Base-by-base conservation (phyloP, 1,284 basidiomycete genomes). In the Leccinum solheimii region DNA sequence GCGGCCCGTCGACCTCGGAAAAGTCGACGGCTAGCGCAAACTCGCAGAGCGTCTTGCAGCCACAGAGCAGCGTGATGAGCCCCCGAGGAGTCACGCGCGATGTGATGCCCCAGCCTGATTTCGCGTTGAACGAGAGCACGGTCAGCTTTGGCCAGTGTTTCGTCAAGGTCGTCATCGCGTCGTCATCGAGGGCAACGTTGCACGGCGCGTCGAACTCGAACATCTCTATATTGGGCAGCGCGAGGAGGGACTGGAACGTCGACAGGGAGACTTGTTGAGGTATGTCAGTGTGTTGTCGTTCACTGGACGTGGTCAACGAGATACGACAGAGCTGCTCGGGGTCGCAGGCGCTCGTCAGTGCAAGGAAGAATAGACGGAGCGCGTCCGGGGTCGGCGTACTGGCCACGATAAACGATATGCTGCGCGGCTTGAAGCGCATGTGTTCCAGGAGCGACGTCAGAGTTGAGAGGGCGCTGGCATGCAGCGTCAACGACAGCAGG, bases 171-270 rank as follows among this genome's bases (percentile, higher is more conserved):
- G 40, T 14, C 48, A 72, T 62, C 26, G 55, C 64, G 2, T 57
- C 56, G 43, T 70, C 67, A 40, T 67, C 64, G 40, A 70, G 38
- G 3, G 11, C 32, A 3, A 70, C 14, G 19, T 65, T 40, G 19
- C 72, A 72, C 2, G 62, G 63, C 26, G 30, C 59, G 50, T 73
- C 67, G 3, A 70, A 62, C 21, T 59, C 56, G 48, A 70, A 73
- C 4, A 0, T 0, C 1, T 30, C 14, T 0, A 70, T 57, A 45
- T 61, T 65, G 38, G 63, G 55, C 3, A 70, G 8, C 4, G 43
- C 55, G 34, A 70, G 54, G 2, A 70, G 55, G 26, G 69, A 52
- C 19, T 69, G 64, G 56, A 70, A 62, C 3, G 66, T 68, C 32
- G 63, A 54, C 16, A 70, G 21, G 0, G 62, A 51, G 43, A 68